Conservation (phyloP, 2,329 filamentous ascomycete species). For the Penicillium sp. region DNA sequence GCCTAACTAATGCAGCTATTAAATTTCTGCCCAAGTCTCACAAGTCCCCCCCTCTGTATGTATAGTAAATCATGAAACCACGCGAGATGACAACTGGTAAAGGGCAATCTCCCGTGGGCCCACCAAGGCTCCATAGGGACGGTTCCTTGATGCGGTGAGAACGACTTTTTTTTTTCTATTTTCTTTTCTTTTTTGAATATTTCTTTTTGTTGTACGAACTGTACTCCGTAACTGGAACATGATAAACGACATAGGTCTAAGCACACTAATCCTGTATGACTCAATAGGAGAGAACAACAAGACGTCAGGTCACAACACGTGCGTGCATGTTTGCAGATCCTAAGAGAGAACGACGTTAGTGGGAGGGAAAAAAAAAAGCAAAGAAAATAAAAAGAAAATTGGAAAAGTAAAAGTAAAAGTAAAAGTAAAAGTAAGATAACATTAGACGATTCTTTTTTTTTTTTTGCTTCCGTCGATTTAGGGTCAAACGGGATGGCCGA, state of each 20-base stretch:
- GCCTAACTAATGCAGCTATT: not conserved
- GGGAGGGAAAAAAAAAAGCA: constrained; percentile 5
- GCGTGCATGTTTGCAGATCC: constrained; percentile 19
- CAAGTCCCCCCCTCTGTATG: constrained; percentile 11
- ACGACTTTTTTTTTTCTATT: constrained; percentile 1
- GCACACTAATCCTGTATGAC: not conserved
- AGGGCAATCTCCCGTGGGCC: constrained; percentile 30
- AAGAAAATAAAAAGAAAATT: constrained; percentile 1
- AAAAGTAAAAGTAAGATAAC: not conserved
- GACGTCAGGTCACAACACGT: constrained; percentile 4
- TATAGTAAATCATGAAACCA: constrained; percentile 24
- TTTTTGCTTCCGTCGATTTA: constrained; percentile 1
- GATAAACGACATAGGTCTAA: not conserved
- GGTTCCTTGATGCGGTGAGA: constrained; percentile 26
- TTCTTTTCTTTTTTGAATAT: constrained; percentile 4
- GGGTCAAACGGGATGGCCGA: constrained; percentile 13
- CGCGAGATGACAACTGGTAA: constrained; percentile 26
- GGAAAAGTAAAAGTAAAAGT: constrained; percentile 8
- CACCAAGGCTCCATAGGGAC: constrained; percentile 25
- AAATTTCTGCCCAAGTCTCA: constrained; percentile 12
- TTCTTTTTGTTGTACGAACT: not conserved
- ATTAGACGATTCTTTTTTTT: no score
- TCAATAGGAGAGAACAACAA: not conserved
- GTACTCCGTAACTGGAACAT: not conserved
- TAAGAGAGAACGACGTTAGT: not conserved